A percentile compares a stretch with the other conserved stretches of the same genome.
These are phyloP conservation scores for Plasmopara viticola DNA, from an alignment of 352 stramenopile species.

Conservation along the genomic window DNA sequence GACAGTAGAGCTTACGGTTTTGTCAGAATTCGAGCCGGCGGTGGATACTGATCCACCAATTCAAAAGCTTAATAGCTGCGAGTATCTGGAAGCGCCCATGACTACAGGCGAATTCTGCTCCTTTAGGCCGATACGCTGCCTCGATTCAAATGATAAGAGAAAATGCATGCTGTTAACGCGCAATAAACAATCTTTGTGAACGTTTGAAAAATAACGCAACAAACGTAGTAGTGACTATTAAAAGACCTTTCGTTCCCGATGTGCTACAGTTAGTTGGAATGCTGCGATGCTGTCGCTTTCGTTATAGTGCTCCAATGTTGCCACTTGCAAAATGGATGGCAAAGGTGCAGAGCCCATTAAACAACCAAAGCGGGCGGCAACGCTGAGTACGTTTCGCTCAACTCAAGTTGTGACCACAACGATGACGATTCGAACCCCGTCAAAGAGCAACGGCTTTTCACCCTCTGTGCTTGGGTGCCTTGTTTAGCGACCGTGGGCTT, in stretches of 20 bases:
- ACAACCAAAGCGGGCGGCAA: constrained; percentile 9
- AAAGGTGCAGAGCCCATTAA: neutral
- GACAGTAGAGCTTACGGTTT: constrained; percentile 16
- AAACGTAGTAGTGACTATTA: neutral
- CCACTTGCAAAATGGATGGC: constrained; percentile 23
- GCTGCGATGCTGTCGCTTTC: constrained; percentile 14
- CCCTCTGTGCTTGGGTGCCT: constrained; percentile 4
- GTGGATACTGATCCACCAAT: constrained; percentile 4
- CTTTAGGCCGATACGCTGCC: constrained; percentile 1
- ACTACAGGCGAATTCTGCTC: constrained; percentile 19
- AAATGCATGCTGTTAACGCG: constrained; percentile 10
- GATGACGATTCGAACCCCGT: neutral
- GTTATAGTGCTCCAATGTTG: neutral
- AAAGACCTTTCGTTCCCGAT: neutral
- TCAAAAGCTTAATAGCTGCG: constrained; percentile 14
- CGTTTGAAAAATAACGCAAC: too few species aligned
- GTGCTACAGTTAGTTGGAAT: constrained; percentile 14
- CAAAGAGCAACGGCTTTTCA: neutral
- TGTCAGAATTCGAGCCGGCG: constrained; percentile 1
- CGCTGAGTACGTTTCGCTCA: constrained; percentile 26
- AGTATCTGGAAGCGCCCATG: constrained; percentile 34
- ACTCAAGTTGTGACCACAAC: constrained; percentile 12
- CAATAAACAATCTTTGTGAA: constrained; percentile 7
- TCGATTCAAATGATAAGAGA: too few species aligned
- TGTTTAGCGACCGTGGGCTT: constrained; percentile 12